phyloP scores from a whole-genome alignment of 2,329 filamentous ascomycete species.

The Arthrinium phaeospermum region DNA sequence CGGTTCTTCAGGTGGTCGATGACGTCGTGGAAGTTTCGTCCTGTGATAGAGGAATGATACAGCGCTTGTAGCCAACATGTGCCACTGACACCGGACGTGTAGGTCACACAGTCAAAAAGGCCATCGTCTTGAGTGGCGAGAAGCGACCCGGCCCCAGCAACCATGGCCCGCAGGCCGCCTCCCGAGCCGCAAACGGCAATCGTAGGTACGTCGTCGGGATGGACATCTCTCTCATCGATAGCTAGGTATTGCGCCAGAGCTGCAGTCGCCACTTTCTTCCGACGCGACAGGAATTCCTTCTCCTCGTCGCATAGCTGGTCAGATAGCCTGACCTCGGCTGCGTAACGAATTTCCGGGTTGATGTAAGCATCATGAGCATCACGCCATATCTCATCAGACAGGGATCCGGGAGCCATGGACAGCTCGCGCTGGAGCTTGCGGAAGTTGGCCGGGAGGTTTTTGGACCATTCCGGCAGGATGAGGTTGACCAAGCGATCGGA shows the following conservation, averaged over 20 bases:
- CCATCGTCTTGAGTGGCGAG: conserved; percentile 84
- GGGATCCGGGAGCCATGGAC: conserved; percentile 83
- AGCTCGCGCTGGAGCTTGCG: conserved; percentile 87
- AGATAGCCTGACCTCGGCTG: conserved; percentile 83
- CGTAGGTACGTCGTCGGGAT: conserved; percentile 89
- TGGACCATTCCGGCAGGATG: conserved; percentile 84
- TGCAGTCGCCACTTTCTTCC: conserved; percentile 70
- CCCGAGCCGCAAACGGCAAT: conserved; percentile 96
- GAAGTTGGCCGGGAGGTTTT: conserved; percentile 74
- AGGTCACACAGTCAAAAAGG: conserved; percentile 91
- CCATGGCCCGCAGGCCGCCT: conserved; percentile 85
- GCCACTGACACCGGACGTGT: conserved; percentile 93
- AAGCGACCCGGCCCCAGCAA: conserved; percentile 88
- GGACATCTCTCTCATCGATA: conserved; percentile 78
- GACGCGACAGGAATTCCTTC: conserved; percentile 71
- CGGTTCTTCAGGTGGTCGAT: conserved; percentile 87
- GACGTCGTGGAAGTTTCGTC: conserved; percentile 69
- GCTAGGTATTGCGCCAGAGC: conserved; percentile 84
- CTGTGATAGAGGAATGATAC: conserved; percentile 80
- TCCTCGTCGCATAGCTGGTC: conserved; percentile 84
- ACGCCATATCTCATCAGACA: conserved; percentile 92
- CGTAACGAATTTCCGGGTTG: conserved; percentile 86
- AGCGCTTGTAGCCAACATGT: conserved; percentile 94
- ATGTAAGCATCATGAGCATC: conserved; percentile 84
- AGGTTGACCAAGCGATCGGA: conserved; percentile 69